Conservation (phyloP, 306 rosid species). For the Myrica gale region DNA sequence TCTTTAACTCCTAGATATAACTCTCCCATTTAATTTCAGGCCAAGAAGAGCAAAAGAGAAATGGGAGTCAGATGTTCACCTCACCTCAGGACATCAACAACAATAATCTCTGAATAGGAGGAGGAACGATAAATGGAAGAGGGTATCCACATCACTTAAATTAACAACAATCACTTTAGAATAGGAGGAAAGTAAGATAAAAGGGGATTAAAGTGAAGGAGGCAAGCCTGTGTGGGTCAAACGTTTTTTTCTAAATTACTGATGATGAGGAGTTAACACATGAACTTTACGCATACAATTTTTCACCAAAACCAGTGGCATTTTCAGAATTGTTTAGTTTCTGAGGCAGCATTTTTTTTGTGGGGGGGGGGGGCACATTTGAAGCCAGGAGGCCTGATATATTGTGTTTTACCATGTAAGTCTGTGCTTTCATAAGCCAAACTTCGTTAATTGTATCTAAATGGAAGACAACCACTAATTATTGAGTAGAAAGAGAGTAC, state of each 20-base stretch:
- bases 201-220: not conserved
- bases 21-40: not conserved
- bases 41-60: not conserved
- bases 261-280: no score
- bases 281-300: no score
- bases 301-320: not conserved
- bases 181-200: not conserved
- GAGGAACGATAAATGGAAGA: not conserved
- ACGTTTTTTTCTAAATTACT: no score
- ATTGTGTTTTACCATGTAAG: not conserved
- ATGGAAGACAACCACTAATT: not conserved
- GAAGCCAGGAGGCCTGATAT: not conserved
- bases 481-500: not conserved
- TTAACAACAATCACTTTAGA: not conserved
- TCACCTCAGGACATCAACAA: not conserved
- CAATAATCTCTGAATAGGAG: not conserved
- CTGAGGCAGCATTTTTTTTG: not conserved
- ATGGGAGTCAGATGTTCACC: not conserved
- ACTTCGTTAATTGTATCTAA: not conserved
- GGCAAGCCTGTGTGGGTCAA: no score
- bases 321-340: not conserved
- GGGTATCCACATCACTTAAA: not conserved
- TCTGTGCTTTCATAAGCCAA: not conserved
- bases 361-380: not conserved
- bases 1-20: not conserved